Evolutionary conservation across 208 protist genomes (phyloP), one percentile per base, ranked within the genome.

Genomic region (Tritrichomonas musculus): DNA sequence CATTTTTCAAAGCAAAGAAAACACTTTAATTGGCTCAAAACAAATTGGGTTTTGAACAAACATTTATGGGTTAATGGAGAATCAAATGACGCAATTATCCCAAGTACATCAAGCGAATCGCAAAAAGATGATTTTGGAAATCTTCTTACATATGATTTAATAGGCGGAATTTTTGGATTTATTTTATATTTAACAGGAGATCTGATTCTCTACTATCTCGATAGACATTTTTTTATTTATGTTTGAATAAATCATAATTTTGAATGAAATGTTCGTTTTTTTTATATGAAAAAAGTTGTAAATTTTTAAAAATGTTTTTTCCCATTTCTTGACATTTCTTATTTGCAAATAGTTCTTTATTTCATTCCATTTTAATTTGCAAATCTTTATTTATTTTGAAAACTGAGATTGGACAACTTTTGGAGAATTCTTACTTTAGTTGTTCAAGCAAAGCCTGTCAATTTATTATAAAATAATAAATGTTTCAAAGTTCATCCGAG

Each of bases 21-120:
- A 49, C n/a, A 84, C 22, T 84, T 84, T 84, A 17, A 84, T 53
- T 84, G 73, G 36, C 25, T 53, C 5, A 84, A 84, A 77, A 77
- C 33, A 20, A 39, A 14, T 1, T 77, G 69, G 69, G 69, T 11
- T 27, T 5, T n/a, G 44, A 36, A 77, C 27, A 39, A 33, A 33
- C 5, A 20, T 44, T 17, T 25, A 9, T 44, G 36, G 73, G n/a
- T 33, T 1, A 33, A 30, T 25, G 25, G 17, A 25, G 44, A 49
- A 17, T 36, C 20, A 13, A 44, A 53, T 49, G 73, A 84, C 11
- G 73, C 36, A 13, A 11, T 53, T n/a, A 84, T 84, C 33, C 73
- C 73, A 8, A 47, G n/a, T 30, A 84, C 36, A 14, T n/a, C 36
- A 47, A 49, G 36, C 20, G 44, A 84, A 49, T 22, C 20, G 27